Evolutionary conservation across 2,329 filamentous ascomycete genomes (phyloP), one percentile per base, ranked within the genome.

Genomic region (Endothia cerciana): DNA sequence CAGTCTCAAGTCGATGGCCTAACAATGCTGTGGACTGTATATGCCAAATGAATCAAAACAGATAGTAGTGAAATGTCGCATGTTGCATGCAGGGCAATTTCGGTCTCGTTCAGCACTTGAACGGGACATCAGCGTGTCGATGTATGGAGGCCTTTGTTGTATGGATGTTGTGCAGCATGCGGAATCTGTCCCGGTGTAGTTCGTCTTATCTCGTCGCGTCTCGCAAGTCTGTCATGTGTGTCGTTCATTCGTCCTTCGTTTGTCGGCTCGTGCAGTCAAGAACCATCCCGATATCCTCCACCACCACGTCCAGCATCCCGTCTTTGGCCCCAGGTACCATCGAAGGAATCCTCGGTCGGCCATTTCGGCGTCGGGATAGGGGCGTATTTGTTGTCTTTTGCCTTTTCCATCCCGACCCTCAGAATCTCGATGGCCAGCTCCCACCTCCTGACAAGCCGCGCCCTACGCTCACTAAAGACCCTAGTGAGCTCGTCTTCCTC

Each of bases 361-460:
- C 82, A 85, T 41, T 75, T 72, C 3, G 82, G 74, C 19, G 76
- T 70, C 4, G 71, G 67, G 67, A 82, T 70, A 1, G 74, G 69
- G 3, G 78, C 82, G 69, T 82, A 88, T 65, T 71, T 75, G 38
- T 80, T 68, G 1, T 79, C 79, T 8, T 79, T 77, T 61, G 77
- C 73, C 15, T 75, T 74, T 70, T 87, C 83, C 58, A 88, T 72
- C 71, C 86, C 82, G 67, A 79, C 82, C 67, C 85, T 79, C 66
- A 85, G 74, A 19, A 89, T 81, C 69, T 86, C 82, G 60, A 82
- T 82, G 25, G 78, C 77, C 8, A 89, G 72, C 38, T 75, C 73
- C 87, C 87, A 89, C 64, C 85, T 78, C 51, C 77, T 77, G 11
- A 78, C 74, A 53, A 88, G 70, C 60, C 78, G 78, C 5, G 74